Percentiles rank a stretch among this genome's conserved stretches.
Conservation (phyloP, 345 rosid genomes). For the Lumnitzera racemosa region DNA sequence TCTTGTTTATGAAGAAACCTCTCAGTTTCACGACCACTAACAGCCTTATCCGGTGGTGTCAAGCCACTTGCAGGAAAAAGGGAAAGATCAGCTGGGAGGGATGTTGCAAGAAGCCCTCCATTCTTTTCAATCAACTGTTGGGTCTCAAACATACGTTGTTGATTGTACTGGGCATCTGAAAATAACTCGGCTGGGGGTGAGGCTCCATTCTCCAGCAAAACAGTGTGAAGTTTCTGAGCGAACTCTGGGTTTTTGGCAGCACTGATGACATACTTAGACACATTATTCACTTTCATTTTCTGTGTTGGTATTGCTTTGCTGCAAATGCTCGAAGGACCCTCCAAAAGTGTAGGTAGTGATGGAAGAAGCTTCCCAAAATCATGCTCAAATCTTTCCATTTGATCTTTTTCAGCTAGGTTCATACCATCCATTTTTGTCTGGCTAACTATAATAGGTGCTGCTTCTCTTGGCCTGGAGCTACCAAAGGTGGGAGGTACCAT, state of each 20-base stretch:
- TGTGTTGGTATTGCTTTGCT: constrained; percentile 55
- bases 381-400: constrained; percentile 51
- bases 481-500: constrained; percentile 13
- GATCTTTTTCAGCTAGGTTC: constrained; percentile 35
- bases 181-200: constrained; percentile 86
- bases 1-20: constrained; percentile 28
- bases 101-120: background rate
- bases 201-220: constrained; percentile 84
- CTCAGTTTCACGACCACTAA: constrained; percentile 16
- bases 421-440: constrained; percentile 25
- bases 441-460: constrained; percentile 26
- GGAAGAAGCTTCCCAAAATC: constrained; percentile 61
- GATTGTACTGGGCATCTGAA: constrained; percentile 39
- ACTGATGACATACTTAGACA: constrained; percentile 76
- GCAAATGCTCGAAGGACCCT: constrained; percentile 27
- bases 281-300: constrained; percentile 76
- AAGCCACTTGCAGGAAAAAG: background rate
- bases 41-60: constrained; percentile 12
- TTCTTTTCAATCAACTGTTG: constrained; percentile 11
- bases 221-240: constrained; percentile 86
- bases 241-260: constrained; percentile 94
- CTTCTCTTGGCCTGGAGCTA: constrained; percentile 22
- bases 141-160: constrained; percentile 27
- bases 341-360: constrained; percentile 30
- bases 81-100: constrained; percentile 12